phyloP scores from a whole-genome alignment of 176 grass and related monocot genomes.

The Pharus latifolius region DNA sequence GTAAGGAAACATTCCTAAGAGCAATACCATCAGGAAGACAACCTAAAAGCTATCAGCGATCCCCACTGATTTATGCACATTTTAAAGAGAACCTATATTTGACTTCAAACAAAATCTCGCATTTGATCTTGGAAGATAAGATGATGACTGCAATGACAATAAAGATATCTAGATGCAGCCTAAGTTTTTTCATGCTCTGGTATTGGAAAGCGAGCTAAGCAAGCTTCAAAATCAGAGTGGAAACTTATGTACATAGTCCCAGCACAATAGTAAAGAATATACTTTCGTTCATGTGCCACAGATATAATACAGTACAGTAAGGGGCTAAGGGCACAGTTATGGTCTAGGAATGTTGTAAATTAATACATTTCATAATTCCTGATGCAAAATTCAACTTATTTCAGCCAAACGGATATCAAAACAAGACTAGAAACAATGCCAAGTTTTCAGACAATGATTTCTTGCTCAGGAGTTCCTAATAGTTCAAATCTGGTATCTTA shows the following conservation, averaged over 20 bases:
- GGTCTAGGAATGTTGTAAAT: neutral
- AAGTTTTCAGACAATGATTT: neutral
- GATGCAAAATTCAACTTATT: neutral
- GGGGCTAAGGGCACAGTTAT: neutral
- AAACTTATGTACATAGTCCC: too few species aligned
- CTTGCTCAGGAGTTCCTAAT: neutral
- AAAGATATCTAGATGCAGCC: too few species aligned
- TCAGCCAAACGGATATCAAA: neutral
- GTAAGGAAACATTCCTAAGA: too few species aligned
- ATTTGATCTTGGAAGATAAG: too few species aligned
- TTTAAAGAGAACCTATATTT: neutral
- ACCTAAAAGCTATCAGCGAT: too few species aligned
- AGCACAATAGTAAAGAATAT: too few species aligned
- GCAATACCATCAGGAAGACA: too few species aligned
- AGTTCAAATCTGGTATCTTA: constrained; percentile 1
- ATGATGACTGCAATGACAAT: too few species aligned
- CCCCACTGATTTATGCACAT: neutral
- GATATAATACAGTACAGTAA: neutral
- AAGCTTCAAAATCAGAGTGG: too few species aligned
- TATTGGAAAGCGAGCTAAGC: too few species aligned
- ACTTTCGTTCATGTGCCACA: neutral
- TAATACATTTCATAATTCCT: neutral
- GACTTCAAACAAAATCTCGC: too few species aligned
- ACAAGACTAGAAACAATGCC: neutral
- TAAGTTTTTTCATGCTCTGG: too few species aligned